A percentile compares a stretch with the other conserved stretches of the same genome.
These are phyloP conservation scores for Hymenoscyphus albidus DNA, from an alignment of 2,329 filamentous ascomycete species.

Conservation along the genomic window DNA sequence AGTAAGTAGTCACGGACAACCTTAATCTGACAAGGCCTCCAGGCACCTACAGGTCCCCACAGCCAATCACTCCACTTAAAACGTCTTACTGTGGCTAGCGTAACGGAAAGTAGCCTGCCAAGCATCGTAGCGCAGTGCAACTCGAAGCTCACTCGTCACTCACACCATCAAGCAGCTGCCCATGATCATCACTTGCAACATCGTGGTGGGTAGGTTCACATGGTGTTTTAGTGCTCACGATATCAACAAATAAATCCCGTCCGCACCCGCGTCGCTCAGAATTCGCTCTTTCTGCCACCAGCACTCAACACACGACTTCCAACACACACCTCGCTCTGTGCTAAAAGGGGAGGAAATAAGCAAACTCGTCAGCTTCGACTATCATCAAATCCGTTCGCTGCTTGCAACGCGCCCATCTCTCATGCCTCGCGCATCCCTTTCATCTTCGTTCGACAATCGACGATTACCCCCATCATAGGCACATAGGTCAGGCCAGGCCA, in stretches of 20 bases:
- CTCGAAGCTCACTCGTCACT: not conserved
- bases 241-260: not conserved
- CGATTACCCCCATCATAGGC: slow-evolving; percentile 4
- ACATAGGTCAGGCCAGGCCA: not conserved
- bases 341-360: not conserved
- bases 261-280: not conserved
- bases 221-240: not conserved
- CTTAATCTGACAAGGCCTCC: not conserved
- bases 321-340: not conserved
- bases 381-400: not conserved
- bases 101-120: not conserved
- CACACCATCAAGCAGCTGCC: not conserved
- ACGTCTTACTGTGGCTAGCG: not conserved
- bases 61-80: not conserved
- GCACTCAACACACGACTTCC: not conserved
- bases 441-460: slow-evolving; percentile 8
- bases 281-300: not conserved
- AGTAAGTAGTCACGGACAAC: too few relatives aligned
- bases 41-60: not conserved
- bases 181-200: not conserved
- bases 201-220: not conserved
- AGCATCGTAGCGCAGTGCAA: not conserved
- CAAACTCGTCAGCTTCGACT: not conserved
- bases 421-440: slow-evolving; percentile 14
- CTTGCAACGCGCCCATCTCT: slow-evolving; percentile 8